Evolutionary conservation across 2,329 filamentous ascomycete genomes (phyloP), one percentile per base, ranked within the genome.

Genomic region (Chaetoscypha palmicola): DNA sequence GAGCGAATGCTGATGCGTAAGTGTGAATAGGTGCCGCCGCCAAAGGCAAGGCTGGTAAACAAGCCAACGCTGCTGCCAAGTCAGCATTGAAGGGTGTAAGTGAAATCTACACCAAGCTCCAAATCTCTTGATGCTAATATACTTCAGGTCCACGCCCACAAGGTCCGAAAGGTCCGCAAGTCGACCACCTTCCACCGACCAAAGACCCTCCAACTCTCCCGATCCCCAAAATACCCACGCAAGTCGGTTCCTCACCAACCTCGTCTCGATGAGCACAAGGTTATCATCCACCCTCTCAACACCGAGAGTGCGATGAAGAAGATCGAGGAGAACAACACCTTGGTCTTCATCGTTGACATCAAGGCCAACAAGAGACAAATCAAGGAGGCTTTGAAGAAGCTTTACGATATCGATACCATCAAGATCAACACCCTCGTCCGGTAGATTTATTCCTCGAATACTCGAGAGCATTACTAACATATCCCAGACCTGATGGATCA

Each of bases 271-370:
- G 86, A 91, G 75, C 86, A 90, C 81, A 96, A 94, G 83, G 79
- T 97, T 69, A 85, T 98, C 70, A 77, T 97, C 67, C 88, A 96
- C 82, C 92, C 92, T 59, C 81, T 98, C 67, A 98, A 98, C 84
- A 98, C 92, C 51, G 92, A 98, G 85, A 92, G 85, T 66, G 92
- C 94, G 66, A 97, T 98, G 91, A 98, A 98, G 88, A 96, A 96
- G 86, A 96, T 98, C 63, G 92, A 98, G 80, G 92, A 98, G 85
- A 90, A 98, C 83, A 98, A 98, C 82, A 98, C 92, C 60, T 82
- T 98, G 41, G 88, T 94, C 68, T 96, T 96, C 80, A 94, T 95
- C 62, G 88, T 94, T 66, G 86, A 96, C 62, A 75, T 91, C 71
- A 94, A 94, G 84, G 83, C 91, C 71, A 98, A 98, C 83, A 98